Evolutionary conservation across 192 early-diverging fungal genomes (phyloP).

Genomic region (Umbelopsis vinacea): DNA sequence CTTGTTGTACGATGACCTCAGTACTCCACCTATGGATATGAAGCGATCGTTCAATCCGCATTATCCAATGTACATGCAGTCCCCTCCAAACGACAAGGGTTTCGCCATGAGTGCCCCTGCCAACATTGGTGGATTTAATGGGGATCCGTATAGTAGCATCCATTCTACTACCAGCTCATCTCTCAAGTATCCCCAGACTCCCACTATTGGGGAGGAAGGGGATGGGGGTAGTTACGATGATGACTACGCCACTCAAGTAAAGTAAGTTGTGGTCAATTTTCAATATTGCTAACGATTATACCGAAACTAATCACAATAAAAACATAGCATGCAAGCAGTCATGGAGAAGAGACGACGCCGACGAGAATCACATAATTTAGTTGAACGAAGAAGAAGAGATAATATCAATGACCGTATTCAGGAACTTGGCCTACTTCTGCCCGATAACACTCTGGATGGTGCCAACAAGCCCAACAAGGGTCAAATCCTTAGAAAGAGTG

Average conservation of each 20-base stretch:
- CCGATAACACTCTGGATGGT: constrained; percentile 75
- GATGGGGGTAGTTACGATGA: constrained; percentile 32
- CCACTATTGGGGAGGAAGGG: constrained; percentile 16
- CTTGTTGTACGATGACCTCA: constrained; percentile 14
- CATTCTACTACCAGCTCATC: constrained; percentile 18
- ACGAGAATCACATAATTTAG: constrained; percentile 94
- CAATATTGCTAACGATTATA: neutral
- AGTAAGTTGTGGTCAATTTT: constrained; percentile 29
- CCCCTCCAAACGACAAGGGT: constrained; percentile 15
- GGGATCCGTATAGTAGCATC: constrained; percentile 6
- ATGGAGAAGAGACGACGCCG: constrained; percentile 90
- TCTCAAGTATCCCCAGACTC: constrained; percentile 15
- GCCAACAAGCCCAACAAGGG: constrained; percentile 96
- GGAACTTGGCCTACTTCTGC: constrained; percentile 85
- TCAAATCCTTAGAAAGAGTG: constrained; percentile 89
- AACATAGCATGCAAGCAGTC: constrained; percentile 42
- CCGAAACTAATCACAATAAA: neutral
- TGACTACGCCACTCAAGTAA: constrained; percentile 40
- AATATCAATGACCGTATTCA: constrained; percentile 99
- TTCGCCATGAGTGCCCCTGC: constrained; percentile 43
- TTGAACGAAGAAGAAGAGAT: constrained; percentile 94
- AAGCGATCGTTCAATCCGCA: constrained; percentile 20
- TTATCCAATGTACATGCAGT: constrained; percentile 22
- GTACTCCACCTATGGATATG: constrained; percentile 19
- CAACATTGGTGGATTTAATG: constrained; percentile 27